Base-by-base conservation (phyloP, 441 rosid genomes). In the Syzygium syzygioides region DNA sequence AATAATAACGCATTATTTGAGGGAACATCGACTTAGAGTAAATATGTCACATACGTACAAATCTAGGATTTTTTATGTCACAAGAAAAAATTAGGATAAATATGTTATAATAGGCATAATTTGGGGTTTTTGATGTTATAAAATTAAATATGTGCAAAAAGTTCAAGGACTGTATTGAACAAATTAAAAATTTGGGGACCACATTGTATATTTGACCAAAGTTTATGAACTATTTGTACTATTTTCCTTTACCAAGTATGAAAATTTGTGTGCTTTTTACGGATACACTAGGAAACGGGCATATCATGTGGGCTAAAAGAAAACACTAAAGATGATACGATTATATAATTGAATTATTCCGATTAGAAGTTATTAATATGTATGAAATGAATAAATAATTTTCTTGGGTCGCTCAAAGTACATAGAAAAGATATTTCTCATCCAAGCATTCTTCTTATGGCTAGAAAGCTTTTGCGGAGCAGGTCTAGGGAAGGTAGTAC, bases 221-320 rank as follows among this genome's bases (percentile, higher is more conserved):
- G 2, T 7, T 45, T 7, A 45, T 45, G 2, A 9, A 45, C 9
- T 45, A 45, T 45, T 45, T 45, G 48, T 45, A 45, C 1, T 1
- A 6, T 20, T 20, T 20, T 26, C 3, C 83, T 23, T 23, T 12
- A 23, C 48, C 41, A 76, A 41, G 5, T 7, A 71, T 41, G 18
- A 37, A 76, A 41, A 23, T 41, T 76, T 41, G n/a, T 41, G 1
- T 23, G 23, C 13, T 23, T 13, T 13, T 23, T 0, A 12, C 13
- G 3, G 1, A 76, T 20, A 41, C 52, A 23, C 5, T 6, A 19
- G 28, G 0, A 34, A 34, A 19, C 28, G 5, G 2, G 0, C 45
- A 66, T 32, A 34, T 34, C 1, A 68, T 20, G 14, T 5, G 2
- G 9, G 48, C 14, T 18, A 1, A 1, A 68, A 34, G 26, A 68